These are phyloP conservation scores for Zangia roseola DNA, from an alignment of 768 basidiomycete species.

Conservation along the genomic window DNA sequence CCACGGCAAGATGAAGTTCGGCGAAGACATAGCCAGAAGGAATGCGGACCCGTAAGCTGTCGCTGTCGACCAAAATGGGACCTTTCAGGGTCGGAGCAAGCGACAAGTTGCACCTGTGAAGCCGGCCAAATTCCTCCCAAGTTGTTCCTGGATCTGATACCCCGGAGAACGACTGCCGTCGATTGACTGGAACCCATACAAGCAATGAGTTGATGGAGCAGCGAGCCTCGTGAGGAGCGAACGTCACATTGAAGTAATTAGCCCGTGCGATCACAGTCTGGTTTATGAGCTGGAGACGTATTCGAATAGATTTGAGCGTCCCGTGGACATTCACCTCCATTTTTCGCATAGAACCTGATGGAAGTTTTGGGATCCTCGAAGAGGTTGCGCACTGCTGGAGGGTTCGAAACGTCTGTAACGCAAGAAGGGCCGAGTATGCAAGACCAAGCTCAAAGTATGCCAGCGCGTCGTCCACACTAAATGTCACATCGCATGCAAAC, in stretches of 20 bases:
- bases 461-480: slow-evolving; percentile 53
- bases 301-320: slow-evolving; percentile 45
- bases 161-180: slow-evolving; percentile 35
- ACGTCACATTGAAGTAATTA: slow-evolving; percentile 22
- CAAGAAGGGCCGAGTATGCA: slow-evolving; percentile 69
- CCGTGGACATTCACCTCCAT: slow-evolving; percentile 29
- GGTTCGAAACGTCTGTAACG: slow-evolving; percentile 47
- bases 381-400: slow-evolving; percentile 30
- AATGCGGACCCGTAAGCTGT: slow-evolving; percentile 72
- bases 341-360: slow-evolving; percentile 15
- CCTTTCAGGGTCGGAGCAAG: slow-evolving; percentile 30
- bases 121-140: slow-evolving; percentile 75
- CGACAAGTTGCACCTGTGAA: slow-evolving; percentile 52
- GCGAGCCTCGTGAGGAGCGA: slow-evolving; percentile 21
- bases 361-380: slow-evolving; percentile 17
- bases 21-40: slow-evolving; percentile 77
- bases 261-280: slow-evolving; percentile 44
- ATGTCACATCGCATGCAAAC: slow-evolving; percentile 40
- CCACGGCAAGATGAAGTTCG: slow-evolving; percentile 70
- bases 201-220: slow-evolving; percentile 42
- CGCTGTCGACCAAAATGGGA: slow-evolving; percentile 54
- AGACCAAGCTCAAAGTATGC: slow-evolving; percentile 60
- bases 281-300: slow-evolving; percentile 47
- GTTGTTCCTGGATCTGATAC: slow-evolving; percentile 31
- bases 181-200: slow-evolving; percentile 56